Evolutionary conservation across 2,329 filamentous ascomycete genomes (phyloP), one percentile per base, ranked within the genome.

Genomic region (Talaromyces sp.): DNA sequence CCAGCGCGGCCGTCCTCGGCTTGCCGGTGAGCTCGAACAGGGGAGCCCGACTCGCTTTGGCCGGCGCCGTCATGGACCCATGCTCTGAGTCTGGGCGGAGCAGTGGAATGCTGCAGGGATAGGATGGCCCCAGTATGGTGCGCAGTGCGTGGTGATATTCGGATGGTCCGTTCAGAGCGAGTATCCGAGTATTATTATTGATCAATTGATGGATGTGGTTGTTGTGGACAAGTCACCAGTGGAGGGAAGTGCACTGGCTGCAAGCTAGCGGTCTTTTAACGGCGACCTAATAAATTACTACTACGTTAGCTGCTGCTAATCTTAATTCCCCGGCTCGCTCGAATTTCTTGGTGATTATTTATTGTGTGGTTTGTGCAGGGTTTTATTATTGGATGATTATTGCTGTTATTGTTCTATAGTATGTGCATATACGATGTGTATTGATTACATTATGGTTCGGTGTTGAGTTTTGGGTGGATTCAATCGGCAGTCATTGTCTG

Each of bases 31-130:
- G 51, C 31, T 52, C 60, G 38, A 62, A 52, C 31, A 58, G 56
- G 21, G 38, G 24, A 19, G 49, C 17, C 38, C 57, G 55, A 52
- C 31, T 43, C 29, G 55, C 56, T 29, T 55, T 38, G 26, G 19
- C 14, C 57, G 58, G 51, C 43, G 53, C 52, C 60, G 60, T 62
- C 60, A 62, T 62, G 53, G 53, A 49, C 35, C 56, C 56, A 62
- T 62, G 31, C 53, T 56, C 46, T 17, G 14, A 50, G 21, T 35
- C 21, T 35, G 51, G 5, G 29, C 21, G 24, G 31, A 21, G 43
- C 24, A 50, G 10, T 50, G 52, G 43, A 46, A 24, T 43, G 38
- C 38, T 17, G 38, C 38, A 41, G 38, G 38, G 38, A 41, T 17
- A 14, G 38, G 38, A 41, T 17, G 38, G 38, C 29, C 9, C 29